Evolutionary conservation across 768 basidiomycete genomes (phyloP).

Genomic region (Panaeolus papilionaceus): DNA sequence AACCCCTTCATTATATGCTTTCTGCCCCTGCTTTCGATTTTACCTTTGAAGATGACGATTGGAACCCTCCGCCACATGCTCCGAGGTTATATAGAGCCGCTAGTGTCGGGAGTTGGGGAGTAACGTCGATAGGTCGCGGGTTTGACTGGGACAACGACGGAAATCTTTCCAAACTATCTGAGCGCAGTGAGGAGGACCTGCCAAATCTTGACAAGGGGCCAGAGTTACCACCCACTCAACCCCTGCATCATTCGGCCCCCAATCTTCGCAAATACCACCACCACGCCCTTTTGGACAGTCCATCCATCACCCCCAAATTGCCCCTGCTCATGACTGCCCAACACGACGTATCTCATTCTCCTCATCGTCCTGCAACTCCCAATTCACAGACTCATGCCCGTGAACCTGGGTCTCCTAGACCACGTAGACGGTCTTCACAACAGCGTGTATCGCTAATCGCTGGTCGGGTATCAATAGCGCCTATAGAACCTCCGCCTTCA

Average conservation of each 20-base stretch:
- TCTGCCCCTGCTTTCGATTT: conserved; percentile 64
- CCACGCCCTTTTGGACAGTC: conserved; percentile 40
- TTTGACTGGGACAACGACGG: conserved; percentile 65
- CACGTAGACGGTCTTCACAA: conserved; percentile 81
- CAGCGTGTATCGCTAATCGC: conserved; percentile 86
- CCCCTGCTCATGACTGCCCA: conserved; percentile 31
- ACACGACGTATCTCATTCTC: conserved; percentile 28
- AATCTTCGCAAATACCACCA: conserved; percentile 42
- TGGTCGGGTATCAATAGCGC: conserved; percentile 79
- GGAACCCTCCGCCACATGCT: conserved; percentile 58
- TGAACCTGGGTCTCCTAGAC: conserved; percentile 62
- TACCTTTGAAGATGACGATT: conserved; percentile 74
- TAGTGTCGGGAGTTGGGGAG: conserved; percentile 83
- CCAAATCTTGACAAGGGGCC: conserved; percentile 22
- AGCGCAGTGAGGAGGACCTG: conserved; percentile 14
- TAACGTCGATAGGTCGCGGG: conserved; percentile 84
- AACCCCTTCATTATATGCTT: conserved; percentile 52
- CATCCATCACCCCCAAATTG: conserved; percentile 33
- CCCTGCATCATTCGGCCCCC: conserved; percentile 30
- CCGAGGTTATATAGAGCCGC: conserved; percentile 63
- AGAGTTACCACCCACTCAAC: conserved; percentile 23
- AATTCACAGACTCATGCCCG: conserved; percentile 44
- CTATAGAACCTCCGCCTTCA: conserved; percentile 75
- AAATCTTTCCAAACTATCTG: conserved; percentile 20
- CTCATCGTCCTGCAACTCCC: conserved; percentile 33